Conservation (phyloP, 2,329 filamentous ascomycete genomes). For the Sporothrix variecibatus region DNA sequence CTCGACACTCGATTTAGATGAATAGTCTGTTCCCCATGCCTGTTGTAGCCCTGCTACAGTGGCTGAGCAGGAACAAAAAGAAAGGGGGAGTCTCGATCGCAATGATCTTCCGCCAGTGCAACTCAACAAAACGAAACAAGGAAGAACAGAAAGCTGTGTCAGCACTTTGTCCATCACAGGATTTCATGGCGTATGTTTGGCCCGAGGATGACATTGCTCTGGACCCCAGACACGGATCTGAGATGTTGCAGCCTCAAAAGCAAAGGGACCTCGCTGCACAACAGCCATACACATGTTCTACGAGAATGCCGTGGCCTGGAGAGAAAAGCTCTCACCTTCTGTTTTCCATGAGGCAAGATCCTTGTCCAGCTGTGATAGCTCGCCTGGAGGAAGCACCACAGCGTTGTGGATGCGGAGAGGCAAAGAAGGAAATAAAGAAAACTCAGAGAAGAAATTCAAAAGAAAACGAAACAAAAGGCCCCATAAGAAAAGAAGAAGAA, state of each 20-base stretch:
- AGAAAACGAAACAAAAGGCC: neutral
- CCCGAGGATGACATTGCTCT: neutral
- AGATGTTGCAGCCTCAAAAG: neutral
- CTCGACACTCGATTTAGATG: neutral
- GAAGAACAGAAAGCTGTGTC: neutral
- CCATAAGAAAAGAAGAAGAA: neutral
- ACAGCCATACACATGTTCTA: neutral
- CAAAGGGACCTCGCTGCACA: neutral
- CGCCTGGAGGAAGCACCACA: neutral
- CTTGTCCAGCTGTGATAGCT: constrained; percentile 13
- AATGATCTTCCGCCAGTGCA: neutral
- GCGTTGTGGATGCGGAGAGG: neutral
- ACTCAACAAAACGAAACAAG: neutral
- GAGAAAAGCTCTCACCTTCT: neutral
- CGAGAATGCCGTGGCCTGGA: neutral
- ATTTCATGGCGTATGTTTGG: neutral
- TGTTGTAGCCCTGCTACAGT: neutral
- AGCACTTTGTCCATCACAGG: neutral
- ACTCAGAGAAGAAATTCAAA: neutral
- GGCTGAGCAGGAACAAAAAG: neutral
- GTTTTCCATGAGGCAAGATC: neutral
- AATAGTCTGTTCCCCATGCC: too few relatives aligned
- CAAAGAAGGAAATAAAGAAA: neutral
- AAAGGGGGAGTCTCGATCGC: neutral
- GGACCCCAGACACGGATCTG: neutral